phyloP scores from a whole-genome alignment of 108 stramenopile genomes.

The Cyclotella sp. region DNA sequence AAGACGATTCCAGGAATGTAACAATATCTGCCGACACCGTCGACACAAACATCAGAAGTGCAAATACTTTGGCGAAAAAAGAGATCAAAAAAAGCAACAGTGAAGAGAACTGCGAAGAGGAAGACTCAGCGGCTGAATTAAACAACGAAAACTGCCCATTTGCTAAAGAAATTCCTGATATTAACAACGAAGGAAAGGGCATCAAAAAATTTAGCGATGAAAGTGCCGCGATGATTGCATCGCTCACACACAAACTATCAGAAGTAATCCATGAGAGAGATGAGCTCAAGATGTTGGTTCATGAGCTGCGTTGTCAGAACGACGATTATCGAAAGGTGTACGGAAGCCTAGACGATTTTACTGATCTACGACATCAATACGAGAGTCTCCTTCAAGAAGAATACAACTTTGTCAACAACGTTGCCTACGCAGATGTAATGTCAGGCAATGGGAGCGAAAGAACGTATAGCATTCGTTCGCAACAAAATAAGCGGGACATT shows the following conservation, averaged over 20 bases:
- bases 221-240: conserved; percentile 12
- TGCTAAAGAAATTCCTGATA: neutral
- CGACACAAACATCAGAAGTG: neutral
- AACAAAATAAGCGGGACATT: conserved; percentile 7
- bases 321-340: neutral
- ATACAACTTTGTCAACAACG: conserved; percentile 1
- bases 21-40: too few species aligned
- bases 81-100: neutral
- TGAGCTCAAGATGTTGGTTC: neutral
- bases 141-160: too few species aligned
- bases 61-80: neutral
- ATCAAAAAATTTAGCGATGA: neutral
- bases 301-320: neutral
- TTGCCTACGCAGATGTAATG: conserved; percentile 7
- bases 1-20: too few species aligned
- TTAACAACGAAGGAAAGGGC: neutral
- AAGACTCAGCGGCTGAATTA: too few species aligned
- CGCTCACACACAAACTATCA: conserved; percentile 14
- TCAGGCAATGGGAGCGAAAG: neutral
- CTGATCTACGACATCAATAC: neutral
- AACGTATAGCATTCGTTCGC: neutral
- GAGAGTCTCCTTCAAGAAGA: neutral
- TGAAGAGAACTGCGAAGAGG: too few species aligned
- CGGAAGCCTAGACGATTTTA: conserved; percentile 1
- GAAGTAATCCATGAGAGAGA: conserved; percentile 16